A percentile compares a stretch with the other conserved stretches of the same genome.
phyloP scores from a whole-genome alignment of 768 basidiomycete species.

The Pisolithus albus region DNA sequence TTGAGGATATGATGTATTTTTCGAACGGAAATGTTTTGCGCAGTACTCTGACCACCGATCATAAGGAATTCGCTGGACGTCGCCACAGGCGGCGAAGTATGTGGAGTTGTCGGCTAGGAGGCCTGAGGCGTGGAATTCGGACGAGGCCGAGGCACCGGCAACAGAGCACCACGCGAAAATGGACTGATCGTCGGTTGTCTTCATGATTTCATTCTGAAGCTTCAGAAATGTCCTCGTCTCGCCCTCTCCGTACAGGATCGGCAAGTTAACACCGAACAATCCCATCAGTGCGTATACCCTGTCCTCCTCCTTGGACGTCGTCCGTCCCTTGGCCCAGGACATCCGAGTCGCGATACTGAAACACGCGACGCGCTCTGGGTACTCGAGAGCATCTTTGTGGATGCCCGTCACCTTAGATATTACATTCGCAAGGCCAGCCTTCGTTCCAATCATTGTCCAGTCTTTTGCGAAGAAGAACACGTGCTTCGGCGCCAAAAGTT shows the following conservation, averaged over 20 bases:
- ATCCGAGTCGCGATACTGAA: constrained; percentile 5
- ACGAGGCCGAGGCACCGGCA: neutral
- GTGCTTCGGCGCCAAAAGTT: constrained; percentile 9
- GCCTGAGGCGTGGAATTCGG: neutral
- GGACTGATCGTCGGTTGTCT: constrained; percentile 5
- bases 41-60: neutral
- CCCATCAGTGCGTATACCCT: constrained; percentile 12
- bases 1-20: too few species aligned
- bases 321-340: constrained; percentile 12
- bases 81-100: neutral
- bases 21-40: neutral
- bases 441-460: constrained; percentile 10
- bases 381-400: constrained; percentile 1
- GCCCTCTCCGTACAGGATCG: constrained; percentile 15
- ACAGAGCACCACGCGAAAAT: constrained; percentile 5
- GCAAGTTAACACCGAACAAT: constrained; percentile 9
- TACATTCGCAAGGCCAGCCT: constrained; percentile 1
- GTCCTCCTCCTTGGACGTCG: constrained; percentile 12
- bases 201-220: constrained; percentile 7
- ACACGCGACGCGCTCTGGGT: neutral
- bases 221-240: constrained; percentile 12
- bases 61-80: neutral
- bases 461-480: constrained; percentile 8
- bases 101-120: neutral
- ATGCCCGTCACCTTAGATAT: neutral